Conservation (phyloP, 192 early-diverging fungal species). For the Coemansia asiatica region DNA sequence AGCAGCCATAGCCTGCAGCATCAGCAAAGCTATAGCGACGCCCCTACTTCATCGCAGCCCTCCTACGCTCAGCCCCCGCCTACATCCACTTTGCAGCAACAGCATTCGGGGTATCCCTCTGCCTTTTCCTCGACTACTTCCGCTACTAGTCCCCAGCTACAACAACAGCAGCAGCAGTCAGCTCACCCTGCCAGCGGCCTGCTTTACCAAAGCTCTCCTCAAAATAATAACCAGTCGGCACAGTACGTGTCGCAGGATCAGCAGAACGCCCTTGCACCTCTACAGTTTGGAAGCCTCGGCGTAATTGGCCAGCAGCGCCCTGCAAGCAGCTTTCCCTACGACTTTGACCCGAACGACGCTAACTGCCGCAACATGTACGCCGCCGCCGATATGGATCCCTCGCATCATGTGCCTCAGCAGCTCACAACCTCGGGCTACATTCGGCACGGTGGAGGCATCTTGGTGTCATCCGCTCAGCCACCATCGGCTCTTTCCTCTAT, state of each 20-base stretch:
- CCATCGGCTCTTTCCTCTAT: constrained; percentile 7
- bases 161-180: constrained; percentile 16
- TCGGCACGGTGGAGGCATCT: constrained; percentile 34
- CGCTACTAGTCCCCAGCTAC: constrained; percentile 16
- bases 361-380: constrained; percentile 46
- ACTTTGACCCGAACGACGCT: constrained; percentile 47
- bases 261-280: constrained; percentile 38
- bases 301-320: constrained; percentile 49
- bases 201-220: constrained; percentile 36
- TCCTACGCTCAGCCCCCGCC: constrained; percentile 28
- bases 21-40: constrained; percentile 23
- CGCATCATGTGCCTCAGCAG: constrained; percentile 36
- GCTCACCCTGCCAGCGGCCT: constrained; percentile 19
- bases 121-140: constrained; percentile 32
- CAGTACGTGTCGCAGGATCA: constrained; percentile 55
- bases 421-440: constrained; percentile 39
- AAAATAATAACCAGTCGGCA: constrained; percentile 29
- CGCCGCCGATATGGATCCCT: constrained; percentile 33
- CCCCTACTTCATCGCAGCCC: constrained; percentile 14
- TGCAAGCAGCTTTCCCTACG: constrained; percentile 37
- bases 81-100: constrained; percentile 25
- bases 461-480: constrained; percentile 29
- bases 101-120: constrained; percentile 22
- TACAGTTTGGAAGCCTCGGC: constrained; percentile 40
- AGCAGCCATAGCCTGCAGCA: constrained; percentile 12